phyloP scores from a whole-genome alignment of 345 rosid species.

The Hibiscus syriacus region DNA sequence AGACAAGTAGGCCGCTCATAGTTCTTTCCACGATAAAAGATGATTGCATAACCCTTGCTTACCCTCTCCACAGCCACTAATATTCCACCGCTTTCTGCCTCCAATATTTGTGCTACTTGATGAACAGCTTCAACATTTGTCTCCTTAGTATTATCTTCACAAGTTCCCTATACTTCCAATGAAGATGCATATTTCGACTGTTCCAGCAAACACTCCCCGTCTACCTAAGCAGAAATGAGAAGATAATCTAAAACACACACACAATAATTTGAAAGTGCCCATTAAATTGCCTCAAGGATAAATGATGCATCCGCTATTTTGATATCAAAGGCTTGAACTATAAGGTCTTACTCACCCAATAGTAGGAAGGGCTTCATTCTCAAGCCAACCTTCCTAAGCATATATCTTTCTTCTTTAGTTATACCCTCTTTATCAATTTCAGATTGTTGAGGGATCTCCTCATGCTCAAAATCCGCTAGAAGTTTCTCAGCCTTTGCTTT shows the following conservation, averaged over 20 bases:
- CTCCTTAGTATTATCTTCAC: constrained; percentile 73
- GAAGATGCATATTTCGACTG: constrained; percentile 98
- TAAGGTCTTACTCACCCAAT: constrained; percentile 48
- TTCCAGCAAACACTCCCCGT: constrained; percentile 84
- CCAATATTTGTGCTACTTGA: constrained; percentile 60
- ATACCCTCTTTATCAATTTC: constrained; percentile 75
- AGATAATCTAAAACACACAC: constrained; percentile 17
- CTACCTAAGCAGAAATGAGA: constrained; percentile 53
- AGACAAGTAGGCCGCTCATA: constrained; percentile 65
- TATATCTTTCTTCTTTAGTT: constrained; percentile 81
- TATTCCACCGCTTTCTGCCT: constrained; percentile 90
- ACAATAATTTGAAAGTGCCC: background rate
- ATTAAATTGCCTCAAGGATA: background rate
- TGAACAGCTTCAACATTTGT: constrained; percentile 45
- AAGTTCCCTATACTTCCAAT: constrained; percentile 97
- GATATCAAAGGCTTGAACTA: background rate
- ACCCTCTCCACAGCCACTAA: constrained; percentile 78
- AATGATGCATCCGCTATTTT: constrained; percentile 5
- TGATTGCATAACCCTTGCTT: constrained; percentile 76
- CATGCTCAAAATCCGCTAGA: constrained; percentile 49
- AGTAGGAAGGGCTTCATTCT: constrained; percentile 85
- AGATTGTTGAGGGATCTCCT: constrained; percentile 38
- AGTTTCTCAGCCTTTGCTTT: constrained; percentile 73
- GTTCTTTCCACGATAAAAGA: constrained; percentile 91
- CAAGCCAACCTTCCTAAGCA: constrained; percentile 90